A percentile compares a stretch with the other conserved stretches of the same genome.
phyloP scores from a whole-genome alignment of 345 rosid genomes.

The Sisymbrium altissimum region DNA sequence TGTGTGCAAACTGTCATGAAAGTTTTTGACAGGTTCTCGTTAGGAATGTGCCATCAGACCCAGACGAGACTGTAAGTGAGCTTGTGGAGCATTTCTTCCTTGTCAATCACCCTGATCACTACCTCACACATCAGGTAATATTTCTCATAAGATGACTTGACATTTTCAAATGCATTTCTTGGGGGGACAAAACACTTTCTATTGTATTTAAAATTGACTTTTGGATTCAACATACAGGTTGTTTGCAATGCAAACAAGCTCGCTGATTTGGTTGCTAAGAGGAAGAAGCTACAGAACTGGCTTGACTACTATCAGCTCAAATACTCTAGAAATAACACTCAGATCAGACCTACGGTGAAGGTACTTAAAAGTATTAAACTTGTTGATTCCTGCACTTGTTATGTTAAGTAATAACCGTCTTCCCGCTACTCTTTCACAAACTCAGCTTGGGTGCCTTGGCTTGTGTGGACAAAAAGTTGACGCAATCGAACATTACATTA shows the following conservation, averaged over 20 bases:
- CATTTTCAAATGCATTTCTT: neutral
- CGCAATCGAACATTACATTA: slow-evolving; percentile 58
- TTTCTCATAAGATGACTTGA: neutral
- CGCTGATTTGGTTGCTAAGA: slow-evolving; percentile 67
- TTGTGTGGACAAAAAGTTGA: slow-evolving; percentile 77
- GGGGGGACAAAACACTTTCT: neutral
- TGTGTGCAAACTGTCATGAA: neutral
- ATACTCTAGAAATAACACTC: slow-evolving; percentile 49
- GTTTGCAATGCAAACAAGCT: slow-evolving; percentile 85
- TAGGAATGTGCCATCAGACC: slow-evolving; percentile 74
- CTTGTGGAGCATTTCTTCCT: slow-evolving; percentile 84
- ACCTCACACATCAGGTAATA: slow-evolving; percentile 66
- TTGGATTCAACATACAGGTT: slow-evolving; percentile 45
- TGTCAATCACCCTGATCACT: slow-evolving; percentile 79
- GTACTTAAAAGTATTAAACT: slow-evolving; percentile 34
- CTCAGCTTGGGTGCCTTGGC: slow-evolving; percentile 88
- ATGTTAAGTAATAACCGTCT: neutral
- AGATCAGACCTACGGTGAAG: slow-evolving; percentile 55
- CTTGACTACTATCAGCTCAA: slow-evolving; percentile 76
- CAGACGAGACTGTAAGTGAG: slow-evolving; percentile 76
- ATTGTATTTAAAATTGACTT: neutral
- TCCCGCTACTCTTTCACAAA: slow-evolving; percentile 10
- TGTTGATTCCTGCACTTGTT: neutral
- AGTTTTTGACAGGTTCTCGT: slow-evolving; percentile 56
- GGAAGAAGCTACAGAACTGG: slow-evolving; percentile 72